Evolutionary conservation across 2,329 filamentous ascomycete species (phyloP).

Genomic region (Dothistroma pini): DNA sequence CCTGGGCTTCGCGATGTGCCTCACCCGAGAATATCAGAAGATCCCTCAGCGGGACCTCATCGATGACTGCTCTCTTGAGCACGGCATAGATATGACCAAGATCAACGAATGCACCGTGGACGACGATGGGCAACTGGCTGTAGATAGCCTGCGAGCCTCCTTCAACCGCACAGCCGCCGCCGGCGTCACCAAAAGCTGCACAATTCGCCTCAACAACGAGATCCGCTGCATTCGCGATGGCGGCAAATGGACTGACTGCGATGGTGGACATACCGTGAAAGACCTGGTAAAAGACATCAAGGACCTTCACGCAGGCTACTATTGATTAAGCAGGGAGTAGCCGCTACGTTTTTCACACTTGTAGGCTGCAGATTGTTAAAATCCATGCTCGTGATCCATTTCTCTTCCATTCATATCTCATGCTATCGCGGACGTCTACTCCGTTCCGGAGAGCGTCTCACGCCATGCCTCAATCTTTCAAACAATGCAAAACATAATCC

Average conservation of each 20-base stretch:
- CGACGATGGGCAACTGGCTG: constrained; percentile 68
- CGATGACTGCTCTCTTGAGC: constrained; percentile 83
- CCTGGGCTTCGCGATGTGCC: constrained; percentile 89
- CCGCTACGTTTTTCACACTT: background rate
- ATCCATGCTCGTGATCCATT: background rate
- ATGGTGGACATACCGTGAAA: constrained; percentile 61
- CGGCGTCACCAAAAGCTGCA: constrained; percentile 47
- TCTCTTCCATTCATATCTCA: background rate
- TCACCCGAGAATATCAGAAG: constrained; percentile 68
- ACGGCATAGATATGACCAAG: constrained; percentile 76
- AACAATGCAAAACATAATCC: background rate
- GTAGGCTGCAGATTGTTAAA: background rate
- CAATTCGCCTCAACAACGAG: constrained; percentile 65
- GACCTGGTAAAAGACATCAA: constrained; percentile 70
- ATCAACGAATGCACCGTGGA: constrained; percentile 78
- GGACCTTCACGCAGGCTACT: constrained; percentile 13
- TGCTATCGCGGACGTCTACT: background rate
- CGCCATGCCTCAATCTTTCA: background rate
- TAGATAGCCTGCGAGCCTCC: constrained; percentile 57
- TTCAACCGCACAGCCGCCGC: constrained; percentile 57
- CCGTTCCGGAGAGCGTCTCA: background rate
- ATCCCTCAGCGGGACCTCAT: constrained; percentile 79
- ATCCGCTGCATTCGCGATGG: constrained; percentile 80
- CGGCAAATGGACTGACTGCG: constrained; percentile 76
- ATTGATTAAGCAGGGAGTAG: constrained; percentile 4